Base-by-base conservation (phyloP, 768 basidiomycete genomes). In the Phallus indusiatus region DNA sequence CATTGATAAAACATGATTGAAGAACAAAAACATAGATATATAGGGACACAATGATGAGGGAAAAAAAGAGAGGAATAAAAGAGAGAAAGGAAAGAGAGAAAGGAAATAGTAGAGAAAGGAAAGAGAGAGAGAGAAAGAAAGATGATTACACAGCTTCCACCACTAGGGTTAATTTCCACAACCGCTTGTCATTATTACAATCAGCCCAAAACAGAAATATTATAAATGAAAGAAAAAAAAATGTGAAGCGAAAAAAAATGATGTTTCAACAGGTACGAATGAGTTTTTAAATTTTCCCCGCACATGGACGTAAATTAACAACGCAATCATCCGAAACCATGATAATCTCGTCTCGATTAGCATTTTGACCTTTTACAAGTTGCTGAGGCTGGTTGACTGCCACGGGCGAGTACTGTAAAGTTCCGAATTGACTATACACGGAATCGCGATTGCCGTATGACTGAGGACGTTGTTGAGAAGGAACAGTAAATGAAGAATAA, bases 291-390 rank as follows among this genome's bases (percentile, higher is more conserved):
- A 28, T 42, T 4, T 42, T n/a, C 5, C n/a, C 9, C 42, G 42
- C 4, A 42, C 12, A 42, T 42, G 8, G 47, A 35, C 84, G 81
- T 56, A 93, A 70, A 47, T 84, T 79, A 67, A 92, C 73, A 60
- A 93, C 84, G 35, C 87, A 82, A 71, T 95, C 93, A 64, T 94
- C 94, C 4, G 89, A 91, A 36, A 91, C 88, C 71, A 94, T 83
- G 62, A 95, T 74, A 68, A 96, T 91, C 71, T 96, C 92, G 61
- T 90, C 87, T 24, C 88, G 79, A 12, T 79, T 84, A 11, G 76
- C 74, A 18, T 22, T 53, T 11, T 35, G 75, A 73, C 55, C 60
- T 63, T 65, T 62, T 50, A 54, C 60, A 60, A 55, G 60, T 57
- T 24, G 58, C 35, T 63, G 64, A 46, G 76, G 72, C n/a, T 71